Conservation (phyloP, 108 stramenopile species). For the Ochromonas danica region DNA sequence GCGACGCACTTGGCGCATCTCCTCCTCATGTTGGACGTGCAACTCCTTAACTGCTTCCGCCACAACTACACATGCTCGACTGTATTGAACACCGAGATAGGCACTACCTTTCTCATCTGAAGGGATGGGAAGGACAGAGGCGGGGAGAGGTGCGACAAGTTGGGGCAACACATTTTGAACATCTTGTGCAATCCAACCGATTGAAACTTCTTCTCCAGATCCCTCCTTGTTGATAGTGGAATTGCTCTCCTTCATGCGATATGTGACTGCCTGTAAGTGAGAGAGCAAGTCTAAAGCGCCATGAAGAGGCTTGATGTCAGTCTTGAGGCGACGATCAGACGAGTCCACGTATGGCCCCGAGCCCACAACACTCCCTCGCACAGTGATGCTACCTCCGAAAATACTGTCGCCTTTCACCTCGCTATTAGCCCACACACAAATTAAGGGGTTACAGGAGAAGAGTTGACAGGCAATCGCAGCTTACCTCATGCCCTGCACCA, state of each 20-base stretch:
- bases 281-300: neutral
- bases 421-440: too few species aligned
- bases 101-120: slow-evolving; percentile 41
- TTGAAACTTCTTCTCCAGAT: neutral
- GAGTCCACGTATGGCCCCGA: slow-evolving; percentile 64
- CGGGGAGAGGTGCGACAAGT: slow-evolving; percentile 45
- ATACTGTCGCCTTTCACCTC: slow-evolving; percentile 55
- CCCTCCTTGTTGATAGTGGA: neutral
- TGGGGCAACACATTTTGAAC: slow-evolving; percentile 57
- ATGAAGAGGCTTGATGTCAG: slow-evolving; percentile 46
- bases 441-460: too few species aligned
- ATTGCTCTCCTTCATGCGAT: neutral
- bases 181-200: slow-evolving; percentile 67
- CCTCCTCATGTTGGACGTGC: neutral
- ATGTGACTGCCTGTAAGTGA: neutral
- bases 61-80: slow-evolving; percentile 49
- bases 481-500: too few species aligned
- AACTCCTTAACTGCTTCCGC: slow-evolving; percentile 44
- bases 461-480: too few species aligned
- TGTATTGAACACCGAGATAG: slow-evolving; percentile 44
- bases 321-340: slow-evolving; percentile 59
- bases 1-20: neutral
- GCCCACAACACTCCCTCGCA: slow-evolving; percentile 62
- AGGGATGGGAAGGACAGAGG: neutral
- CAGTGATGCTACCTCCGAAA: slow-evolving; percentile 57